Conservation (phyloP, 2,329 filamentous ascomycete genomes). For the Neonectria ditissima region DNA sequence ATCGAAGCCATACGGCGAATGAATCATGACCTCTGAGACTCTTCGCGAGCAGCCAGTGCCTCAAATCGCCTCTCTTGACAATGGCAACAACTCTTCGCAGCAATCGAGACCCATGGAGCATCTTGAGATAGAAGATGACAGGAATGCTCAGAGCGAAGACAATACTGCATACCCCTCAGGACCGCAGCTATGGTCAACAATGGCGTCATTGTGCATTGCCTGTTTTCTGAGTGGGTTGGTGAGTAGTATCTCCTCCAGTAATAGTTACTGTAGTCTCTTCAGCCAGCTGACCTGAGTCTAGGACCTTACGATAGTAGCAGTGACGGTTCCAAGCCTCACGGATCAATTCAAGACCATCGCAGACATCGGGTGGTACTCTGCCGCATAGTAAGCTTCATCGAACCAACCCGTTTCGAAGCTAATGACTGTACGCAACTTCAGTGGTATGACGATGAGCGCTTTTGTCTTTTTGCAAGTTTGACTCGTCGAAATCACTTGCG, state of each 20-base stretch:
- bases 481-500: rapidly evolving
- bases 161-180: constrained; percentile 27
- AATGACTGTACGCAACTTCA: not conserved
- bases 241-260: not conserved
- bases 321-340: constrained; percentile 40
- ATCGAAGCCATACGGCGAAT: not conserved
- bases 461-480: constrained; percentile 38
- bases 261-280: not conserved
- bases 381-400: constrained; percentile 33
- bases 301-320: constrained; percentile 41
- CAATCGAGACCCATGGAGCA: constrained; percentile 5
- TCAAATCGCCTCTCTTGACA: rapidly evolving
- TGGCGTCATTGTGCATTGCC: constrained; percentile 38
- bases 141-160: not conserved
- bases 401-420: not conserved
- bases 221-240: constrained; percentile 42
- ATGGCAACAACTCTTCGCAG: not conserved
- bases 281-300: not conserved
- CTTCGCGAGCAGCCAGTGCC: not conserved
- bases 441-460: constrained; percentile 41
- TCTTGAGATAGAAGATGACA: constrained; percentile 23
- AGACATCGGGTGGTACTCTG: constrained; percentile 45
- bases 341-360: constrained; percentile 41
- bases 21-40: constrained; percentile 23
- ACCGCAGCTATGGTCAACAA: constrained; percentile 42